Evolutionary conservation across 2,329 filamentous ascomycete genomes (phyloP).

Genomic region (Aureobasidium sp.): DNA sequence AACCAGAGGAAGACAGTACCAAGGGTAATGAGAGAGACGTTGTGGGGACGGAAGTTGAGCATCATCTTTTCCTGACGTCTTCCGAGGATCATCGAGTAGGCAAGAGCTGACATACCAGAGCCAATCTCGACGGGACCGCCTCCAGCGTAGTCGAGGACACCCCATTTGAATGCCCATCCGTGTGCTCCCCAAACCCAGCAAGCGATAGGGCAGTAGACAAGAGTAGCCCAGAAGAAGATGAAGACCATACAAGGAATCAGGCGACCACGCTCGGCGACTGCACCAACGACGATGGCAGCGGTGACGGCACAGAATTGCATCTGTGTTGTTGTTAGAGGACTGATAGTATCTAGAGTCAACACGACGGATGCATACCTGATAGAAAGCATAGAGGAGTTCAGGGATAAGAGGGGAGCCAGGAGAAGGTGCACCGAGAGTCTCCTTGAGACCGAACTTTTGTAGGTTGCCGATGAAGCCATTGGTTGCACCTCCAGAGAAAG

Average conservation of each 20-base stretch:
- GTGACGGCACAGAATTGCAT: constrained; percentile 97
- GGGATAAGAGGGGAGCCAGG: constrained; percentile 83
- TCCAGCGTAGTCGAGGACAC: constrained; percentile 91
- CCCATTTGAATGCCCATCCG: constrained; percentile 85
- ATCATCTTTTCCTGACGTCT: constrained; percentile 98
- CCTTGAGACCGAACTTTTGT: constrained; percentile 78
- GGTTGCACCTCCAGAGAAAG: constrained; percentile 72
- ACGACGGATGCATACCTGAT: constrained; percentile 53
- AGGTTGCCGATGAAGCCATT: constrained; percentile 91
- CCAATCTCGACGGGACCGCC: constrained; percentile 96
- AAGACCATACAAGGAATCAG: constrained; percentile 93
- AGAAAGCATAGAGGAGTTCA: constrained; percentile 86
- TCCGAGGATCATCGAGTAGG: constrained; percentile 92
- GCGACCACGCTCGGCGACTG: constrained; percentile 87
- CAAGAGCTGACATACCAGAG: constrained; percentile 84
- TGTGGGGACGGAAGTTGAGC: constrained; percentile 98
- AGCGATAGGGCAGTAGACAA: constrained; percentile 93
- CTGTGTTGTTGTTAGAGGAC: constrained; percentile 36
- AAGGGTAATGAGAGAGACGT: constrained; percentile 93
- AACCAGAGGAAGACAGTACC: constrained; percentile 97
- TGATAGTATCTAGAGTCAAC: not conserved
- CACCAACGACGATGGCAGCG: constrained; percentile 81
- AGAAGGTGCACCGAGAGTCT: constrained; percentile 74
- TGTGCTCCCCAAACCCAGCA: constrained; percentile 97
- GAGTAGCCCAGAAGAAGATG: constrained; percentile 88